A percentile compares a stretch with the other conserved stretches of the same genome.
These are phyloP conservation scores for Rhytidiadelphus loreus DNA, from an alignment of 225 moss, liverwort and hornwort genomes.

Conservation along the genomic window DNA sequence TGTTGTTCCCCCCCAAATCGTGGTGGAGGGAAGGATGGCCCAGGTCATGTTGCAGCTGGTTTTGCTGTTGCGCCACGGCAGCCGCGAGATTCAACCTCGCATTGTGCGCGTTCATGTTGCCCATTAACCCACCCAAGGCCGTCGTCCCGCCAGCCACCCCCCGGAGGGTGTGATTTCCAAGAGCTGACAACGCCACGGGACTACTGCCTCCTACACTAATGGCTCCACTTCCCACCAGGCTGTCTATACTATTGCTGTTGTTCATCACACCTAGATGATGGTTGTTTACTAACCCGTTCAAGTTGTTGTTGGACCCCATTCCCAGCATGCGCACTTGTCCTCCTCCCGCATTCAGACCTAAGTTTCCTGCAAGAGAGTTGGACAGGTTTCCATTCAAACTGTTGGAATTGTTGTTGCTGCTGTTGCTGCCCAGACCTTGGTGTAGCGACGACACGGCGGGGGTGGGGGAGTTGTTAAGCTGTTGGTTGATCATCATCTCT, in stretches of 20 bases:
- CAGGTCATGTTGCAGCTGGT: conserved; percentile 41
- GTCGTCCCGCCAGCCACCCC: neutral
- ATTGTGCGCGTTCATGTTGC: conserved; percentile 72
- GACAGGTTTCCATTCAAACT: conserved; percentile 30
- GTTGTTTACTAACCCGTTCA: conserved; percentile 19
- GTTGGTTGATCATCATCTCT: conserved; percentile 98
- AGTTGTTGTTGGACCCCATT: conserved; percentile 34
- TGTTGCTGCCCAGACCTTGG: conserved; percentile 20
- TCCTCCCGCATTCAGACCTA: conserved; percentile 33
- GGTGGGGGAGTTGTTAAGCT: conserved; percentile 29
- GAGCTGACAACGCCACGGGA: conserved; percentile 37
- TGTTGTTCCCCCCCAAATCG: conserved; percentile 66
- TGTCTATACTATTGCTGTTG: conserved; percentile 35
- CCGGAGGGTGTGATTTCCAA: conserved; percentile 46
- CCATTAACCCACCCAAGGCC: conserved; percentile 24
- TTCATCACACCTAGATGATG: conserved; percentile 9
- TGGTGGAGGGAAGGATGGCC: conserved; percentile 59
- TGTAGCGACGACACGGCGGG: conserved; percentile 28
- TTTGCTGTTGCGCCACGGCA: conserved; percentile 62
- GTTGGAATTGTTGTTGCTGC: neutral
- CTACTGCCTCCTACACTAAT: conserved; percentile 39
- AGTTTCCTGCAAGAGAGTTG: conserved; percentile 45
- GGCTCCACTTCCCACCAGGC: conserved; percentile 46
- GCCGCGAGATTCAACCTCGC: conserved; percentile 72
- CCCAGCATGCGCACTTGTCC: conserved; percentile 50